phyloP scores from a whole-genome alignment of 805 yeast genomes.

The Hanseniaspora lindneri region DNA sequence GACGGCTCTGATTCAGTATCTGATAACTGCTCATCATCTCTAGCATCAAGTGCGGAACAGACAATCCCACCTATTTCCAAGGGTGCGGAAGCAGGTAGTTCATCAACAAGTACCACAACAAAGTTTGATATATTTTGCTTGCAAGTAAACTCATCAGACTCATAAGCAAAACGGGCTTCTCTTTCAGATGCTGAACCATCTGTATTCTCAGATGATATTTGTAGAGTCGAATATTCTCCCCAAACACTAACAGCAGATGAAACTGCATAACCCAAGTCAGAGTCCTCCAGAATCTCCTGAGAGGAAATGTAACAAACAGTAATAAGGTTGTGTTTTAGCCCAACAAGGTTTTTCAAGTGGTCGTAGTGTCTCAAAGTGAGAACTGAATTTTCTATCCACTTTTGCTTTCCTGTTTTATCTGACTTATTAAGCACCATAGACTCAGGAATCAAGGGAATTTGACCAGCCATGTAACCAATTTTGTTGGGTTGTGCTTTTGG shows the following conservation, averaged over 20 bases:
- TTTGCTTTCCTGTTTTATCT: slow-evolving; percentile 20
- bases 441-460: slow-evolving; percentile 72
- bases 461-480: slow-evolving; percentile 67
- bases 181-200: neutral
- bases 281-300: neutral
- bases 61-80: slow-evolving; percentile 10
- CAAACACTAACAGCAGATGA: neutral
- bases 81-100: slow-evolving; percentile 10
- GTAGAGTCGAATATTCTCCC: no score
- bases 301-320: slow-evolving; percentile 3
- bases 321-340: neutral
- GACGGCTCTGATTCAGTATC: no score
- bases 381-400: slow-evolving; percentile 30
- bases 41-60: neutral
- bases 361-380: slow-evolving; percentile 66
- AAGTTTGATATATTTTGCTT: neutral
- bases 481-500: slow-evolving; percentile 34
- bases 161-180: slow-evolving; percentile 2
- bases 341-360: slow-evolving; percentile 37
- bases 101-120: slow-evolving; percentile 1
- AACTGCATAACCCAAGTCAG: neutral
- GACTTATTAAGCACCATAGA: slow-evolving; percentile 40
- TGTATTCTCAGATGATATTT: no score
- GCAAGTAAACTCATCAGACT: neutral
- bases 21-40: slow-evolving; percentile 1